Evolutionary conservation across 257 asterid genomes (phyloP).

Genomic region (Jacaranda mimosifolia): DNA sequence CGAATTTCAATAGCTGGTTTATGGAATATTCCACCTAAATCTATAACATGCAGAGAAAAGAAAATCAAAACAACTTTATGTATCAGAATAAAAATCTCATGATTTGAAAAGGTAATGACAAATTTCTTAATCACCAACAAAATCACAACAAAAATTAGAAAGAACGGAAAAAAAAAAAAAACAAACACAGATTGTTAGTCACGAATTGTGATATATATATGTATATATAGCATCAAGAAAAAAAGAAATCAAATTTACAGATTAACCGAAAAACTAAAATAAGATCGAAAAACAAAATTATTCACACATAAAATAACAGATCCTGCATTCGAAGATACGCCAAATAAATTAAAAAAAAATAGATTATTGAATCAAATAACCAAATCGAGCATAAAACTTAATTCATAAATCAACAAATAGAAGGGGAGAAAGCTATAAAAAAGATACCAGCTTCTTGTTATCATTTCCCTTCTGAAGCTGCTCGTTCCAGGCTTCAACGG

Average conservation of each 20-base stretch:
- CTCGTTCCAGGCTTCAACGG: constrained; percentile 67
- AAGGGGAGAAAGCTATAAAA: too few relatives aligned
- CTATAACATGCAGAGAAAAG: constrained; percentile 16
- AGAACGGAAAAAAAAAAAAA: not conserved
- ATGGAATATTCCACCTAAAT: constrained; percentile 13
- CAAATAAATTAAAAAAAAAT: not conserved
- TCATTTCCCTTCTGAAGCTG: constrained; percentile 77
- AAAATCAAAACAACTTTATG: not conserved
- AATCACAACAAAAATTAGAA: not conserved
- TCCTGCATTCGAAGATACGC: not conserved
- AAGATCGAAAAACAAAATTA: constrained; percentile 11
- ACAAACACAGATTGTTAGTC: not conserved
- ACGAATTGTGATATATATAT: not conserved
- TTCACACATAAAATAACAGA: constrained; percentile 23
- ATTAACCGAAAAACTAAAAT: not conserved
- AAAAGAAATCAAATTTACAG: not conserved
- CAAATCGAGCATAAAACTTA: constrained; percentile 15
- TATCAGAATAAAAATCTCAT: not conserved
- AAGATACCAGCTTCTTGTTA: constrained; percentile 61
- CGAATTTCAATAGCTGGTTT: constrained; percentile 1
- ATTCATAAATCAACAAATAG: not conserved
- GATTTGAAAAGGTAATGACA: not conserved
- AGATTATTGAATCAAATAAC: not conserved
- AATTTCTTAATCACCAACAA: not conserved
- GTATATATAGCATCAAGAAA: not conserved